Conservation (phyloP, 148 eudicot genomes). For the Camellia granthamiana region DNA sequence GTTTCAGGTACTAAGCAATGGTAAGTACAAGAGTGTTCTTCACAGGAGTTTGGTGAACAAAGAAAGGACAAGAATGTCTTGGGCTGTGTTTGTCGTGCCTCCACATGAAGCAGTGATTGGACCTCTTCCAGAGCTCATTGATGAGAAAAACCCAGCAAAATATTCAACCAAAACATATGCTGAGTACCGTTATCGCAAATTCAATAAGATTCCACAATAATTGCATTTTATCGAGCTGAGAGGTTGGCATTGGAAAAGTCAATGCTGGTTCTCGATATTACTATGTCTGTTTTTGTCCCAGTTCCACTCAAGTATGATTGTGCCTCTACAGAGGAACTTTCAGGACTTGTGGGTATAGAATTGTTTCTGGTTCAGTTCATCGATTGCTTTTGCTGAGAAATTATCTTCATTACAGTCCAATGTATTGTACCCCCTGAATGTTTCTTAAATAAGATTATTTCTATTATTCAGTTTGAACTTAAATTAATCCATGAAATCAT, state of each 20-base stretch:
- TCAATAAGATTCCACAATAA: slow-evolving; percentile 46
- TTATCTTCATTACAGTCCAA: too few species aligned
- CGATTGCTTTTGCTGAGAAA: too few species aligned
- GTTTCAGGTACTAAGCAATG: slow-evolving; percentile 45
- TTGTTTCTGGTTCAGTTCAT: too few species aligned
- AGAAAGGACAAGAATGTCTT: slow-evolving; percentile 42
- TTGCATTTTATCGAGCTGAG: not conserved
- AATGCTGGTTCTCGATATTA: too few species aligned
- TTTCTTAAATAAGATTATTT: too few species aligned
- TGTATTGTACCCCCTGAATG: too few species aligned
- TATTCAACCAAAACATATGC: slow-evolving; percentile 38
- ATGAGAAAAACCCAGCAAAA: slow-evolving; percentile 28
- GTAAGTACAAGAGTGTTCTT: slow-evolving; percentile 50
- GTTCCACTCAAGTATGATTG: too few species aligned
- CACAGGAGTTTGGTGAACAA: slow-evolving; percentile 48
- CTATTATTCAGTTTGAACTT: too few species aligned
- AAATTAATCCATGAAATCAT: too few species aligned
- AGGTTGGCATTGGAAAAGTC: not conserved
- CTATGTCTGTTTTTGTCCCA: too few species aligned
- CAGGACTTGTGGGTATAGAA: too few species aligned
- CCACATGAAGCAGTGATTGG: slow-evolving; percentile 33
- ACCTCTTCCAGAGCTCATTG: slow-evolving; percentile 30
- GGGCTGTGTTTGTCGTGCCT: slow-evolving; percentile 48
- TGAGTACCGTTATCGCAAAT: slow-evolving; percentile 39
- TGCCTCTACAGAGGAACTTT: too few species aligned